Evolutionary conservation across 2,329 filamentous ascomycete species (phyloP), one percentile per base, ranked within the genome.

Genomic region (Monosporascus sp.): DNA sequence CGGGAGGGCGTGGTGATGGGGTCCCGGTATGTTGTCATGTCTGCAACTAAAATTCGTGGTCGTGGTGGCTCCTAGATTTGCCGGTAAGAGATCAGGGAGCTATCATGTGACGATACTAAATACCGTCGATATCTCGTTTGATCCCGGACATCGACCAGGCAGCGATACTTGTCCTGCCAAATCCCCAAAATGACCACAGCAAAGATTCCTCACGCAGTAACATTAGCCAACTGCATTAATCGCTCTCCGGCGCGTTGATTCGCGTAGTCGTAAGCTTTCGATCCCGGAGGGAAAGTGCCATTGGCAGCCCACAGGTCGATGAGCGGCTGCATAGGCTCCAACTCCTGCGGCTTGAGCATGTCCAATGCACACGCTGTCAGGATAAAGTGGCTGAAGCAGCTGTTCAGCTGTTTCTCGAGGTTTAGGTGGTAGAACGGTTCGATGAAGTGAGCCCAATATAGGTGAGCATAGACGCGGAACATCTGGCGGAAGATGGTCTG

Each of bases 401-500:
- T 91, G 77, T 94, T 94, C 57, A 93, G 79, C 63, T 90, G 87
- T 69, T 91, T 88, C 70, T 88, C 86, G 9, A 88, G 76, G 74
- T 89, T 91, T 60, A 93, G 79, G 70, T 92, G 87, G 73, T 91
- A 93, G 72, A 91, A 91, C 5, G 88, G 88, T 61, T 91, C 88
- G 56, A 86, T 76, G 72, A 90, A 99, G 72, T 99, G 94, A 53
- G 92, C 90, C 82, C 96, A 97, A 78, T 99, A 99, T 56, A 99
- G 85, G 72, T 99, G 94, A 48, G 94, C 88, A 68, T 99, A 99
- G 63, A 97, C 93, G 55, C 94, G 89, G 79, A 99, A 97, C 88
- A 99, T 97, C 74, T 97, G 94, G 64, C 92, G 88, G 77, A 97
- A 93, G 65, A 97, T 94, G 60, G 87, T 87, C 77, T 95, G 91